phyloP scores from a whole-genome alignment of 345 rosid genomes.

The Theobroma cacao region DNA sequence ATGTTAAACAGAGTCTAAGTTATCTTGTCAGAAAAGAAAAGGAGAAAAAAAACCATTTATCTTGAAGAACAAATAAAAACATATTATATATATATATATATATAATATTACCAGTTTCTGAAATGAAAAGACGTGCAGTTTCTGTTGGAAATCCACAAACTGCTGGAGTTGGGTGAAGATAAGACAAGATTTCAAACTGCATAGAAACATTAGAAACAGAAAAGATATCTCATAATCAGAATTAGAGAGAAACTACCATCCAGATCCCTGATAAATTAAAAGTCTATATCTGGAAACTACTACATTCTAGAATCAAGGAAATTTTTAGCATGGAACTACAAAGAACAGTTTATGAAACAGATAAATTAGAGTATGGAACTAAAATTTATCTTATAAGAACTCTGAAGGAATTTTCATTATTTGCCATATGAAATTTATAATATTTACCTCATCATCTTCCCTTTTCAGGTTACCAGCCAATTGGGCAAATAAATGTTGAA shows the following conservation, averaged over 20 bases:
- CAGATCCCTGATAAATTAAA: neutral
- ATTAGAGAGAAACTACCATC: neutral
- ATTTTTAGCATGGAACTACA: neutral
- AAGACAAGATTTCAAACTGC: slow-evolving; percentile 71
- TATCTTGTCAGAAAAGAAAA: neutral
- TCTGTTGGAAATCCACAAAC: slow-evolving; percentile 87
- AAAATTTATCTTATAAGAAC: neutral
- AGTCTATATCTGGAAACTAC: neutral
- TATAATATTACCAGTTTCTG: slow-evolving; percentile 56
- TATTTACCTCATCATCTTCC: slow-evolving; percentile 80
- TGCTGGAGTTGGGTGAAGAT: slow-evolving; percentile 88
- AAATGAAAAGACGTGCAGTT: slow-evolving; percentile 72
- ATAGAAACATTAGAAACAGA: slow-evolving; percentile 11
- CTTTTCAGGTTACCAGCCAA: slow-evolving; percentile 64
- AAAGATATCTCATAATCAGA: neutral
- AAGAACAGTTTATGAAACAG: neutral
- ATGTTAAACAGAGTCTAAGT: neutral
- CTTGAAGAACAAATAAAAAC: neutral
- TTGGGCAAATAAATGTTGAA: slow-evolving; percentile 78
- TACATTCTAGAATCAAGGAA: neutral
- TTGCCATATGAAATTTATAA: neutral
- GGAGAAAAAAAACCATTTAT: neutral
- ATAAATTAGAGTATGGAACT: neutral
- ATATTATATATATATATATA: neutral
- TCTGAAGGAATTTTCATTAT: neutral